These are phyloP conservation scores for Micractinium conductrix DNA, from an alignment of 139 green algal species.

Conservation along the genomic window DNA sequence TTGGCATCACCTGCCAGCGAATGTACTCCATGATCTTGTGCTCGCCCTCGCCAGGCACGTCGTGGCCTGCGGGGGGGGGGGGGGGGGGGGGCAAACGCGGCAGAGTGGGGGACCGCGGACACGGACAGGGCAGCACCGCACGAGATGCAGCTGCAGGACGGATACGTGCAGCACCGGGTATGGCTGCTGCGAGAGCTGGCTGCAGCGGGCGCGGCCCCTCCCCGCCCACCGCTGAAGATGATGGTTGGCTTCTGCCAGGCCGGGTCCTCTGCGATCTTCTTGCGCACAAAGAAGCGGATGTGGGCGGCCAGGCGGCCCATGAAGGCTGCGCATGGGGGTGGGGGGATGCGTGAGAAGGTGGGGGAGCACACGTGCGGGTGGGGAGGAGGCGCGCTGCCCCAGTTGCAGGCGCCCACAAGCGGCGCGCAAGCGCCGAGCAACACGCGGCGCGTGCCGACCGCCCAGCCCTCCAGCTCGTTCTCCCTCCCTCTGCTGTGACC, in stretches of 20 bases:
- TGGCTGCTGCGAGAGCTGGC: no score
- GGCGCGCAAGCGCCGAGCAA: no score
- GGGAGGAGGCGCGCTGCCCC: no score
- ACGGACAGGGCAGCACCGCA: neutral
- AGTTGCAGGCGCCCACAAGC: no score
- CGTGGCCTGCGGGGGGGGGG: constrained; percentile 68
- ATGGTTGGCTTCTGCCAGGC: constrained; percentile 83
- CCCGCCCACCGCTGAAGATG: constrained; percentile 61
- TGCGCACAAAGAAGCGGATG: constrained; percentile 89
- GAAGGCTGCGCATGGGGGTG: constrained; percentile 65
- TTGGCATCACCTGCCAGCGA: constrained; percentile 75
- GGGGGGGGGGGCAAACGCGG: neutral
- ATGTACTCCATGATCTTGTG: constrained; percentile 99
- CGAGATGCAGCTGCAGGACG: neutral
- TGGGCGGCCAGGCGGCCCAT: constrained; percentile 78
- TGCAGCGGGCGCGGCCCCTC: neutral
- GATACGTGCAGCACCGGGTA: neutral
- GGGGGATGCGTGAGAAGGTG: neutral
- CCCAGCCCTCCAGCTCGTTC: no score
- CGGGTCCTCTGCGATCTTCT: constrained; percentile 86
- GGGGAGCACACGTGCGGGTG: no score
- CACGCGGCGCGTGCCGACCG: no score
- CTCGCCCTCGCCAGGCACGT: constrained; percentile 95
- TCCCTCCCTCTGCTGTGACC: no score
- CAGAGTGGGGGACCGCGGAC: neutral